These are phyloP conservation scores for Chromera velia DNA, from an alignment of 73 alveolate genomes.

Conservation along the genomic window DNA sequence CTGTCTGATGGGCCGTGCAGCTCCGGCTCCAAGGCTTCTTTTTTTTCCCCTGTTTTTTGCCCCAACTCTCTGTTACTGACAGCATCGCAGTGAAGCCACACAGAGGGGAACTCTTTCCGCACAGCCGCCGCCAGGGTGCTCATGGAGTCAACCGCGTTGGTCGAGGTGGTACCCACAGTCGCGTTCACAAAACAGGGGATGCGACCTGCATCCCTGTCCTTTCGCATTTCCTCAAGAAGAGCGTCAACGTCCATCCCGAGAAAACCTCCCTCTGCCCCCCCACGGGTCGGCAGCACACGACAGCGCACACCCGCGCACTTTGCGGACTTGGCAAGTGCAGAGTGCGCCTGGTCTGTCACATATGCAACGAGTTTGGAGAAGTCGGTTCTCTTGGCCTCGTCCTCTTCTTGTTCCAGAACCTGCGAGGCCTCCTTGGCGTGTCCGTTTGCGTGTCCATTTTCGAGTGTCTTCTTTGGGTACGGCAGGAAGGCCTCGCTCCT, in stretches of 20 bases:
- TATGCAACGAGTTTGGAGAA: not conserved
- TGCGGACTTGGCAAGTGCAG: not conserved
- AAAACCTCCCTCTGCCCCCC: not conserved
- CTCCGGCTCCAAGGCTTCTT: no score
- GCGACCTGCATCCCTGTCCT: constrained; percentile 9
- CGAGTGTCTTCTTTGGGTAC: no score
- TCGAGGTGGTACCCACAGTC: constrained; percentile 15
- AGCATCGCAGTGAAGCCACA: no score
- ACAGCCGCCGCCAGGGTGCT: no score
- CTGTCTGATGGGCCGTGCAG: no score
- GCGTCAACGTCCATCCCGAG: constrained; percentile 6
- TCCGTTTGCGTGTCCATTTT: no score
- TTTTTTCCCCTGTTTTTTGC: no score
- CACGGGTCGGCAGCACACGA: constrained; percentile 6
- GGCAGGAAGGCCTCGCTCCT: no score
- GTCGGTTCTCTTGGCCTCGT: not conserved
- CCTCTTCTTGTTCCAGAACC: no score
- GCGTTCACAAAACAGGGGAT: constrained; percentile 16
- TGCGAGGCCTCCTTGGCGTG: no score
- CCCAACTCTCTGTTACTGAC: no score
- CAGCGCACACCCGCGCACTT: not conserved
- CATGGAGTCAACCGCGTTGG: constrained; percentile 14
- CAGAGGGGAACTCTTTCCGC: no score
- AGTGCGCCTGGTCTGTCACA: constrained; percentile 22
- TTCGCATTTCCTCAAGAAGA: not conserved